These are phyloP conservation scores for Chalciporus sp. DNA, from an alignment of 1,284 basidiomycete species.

Conservation along the genomic window DNA sequence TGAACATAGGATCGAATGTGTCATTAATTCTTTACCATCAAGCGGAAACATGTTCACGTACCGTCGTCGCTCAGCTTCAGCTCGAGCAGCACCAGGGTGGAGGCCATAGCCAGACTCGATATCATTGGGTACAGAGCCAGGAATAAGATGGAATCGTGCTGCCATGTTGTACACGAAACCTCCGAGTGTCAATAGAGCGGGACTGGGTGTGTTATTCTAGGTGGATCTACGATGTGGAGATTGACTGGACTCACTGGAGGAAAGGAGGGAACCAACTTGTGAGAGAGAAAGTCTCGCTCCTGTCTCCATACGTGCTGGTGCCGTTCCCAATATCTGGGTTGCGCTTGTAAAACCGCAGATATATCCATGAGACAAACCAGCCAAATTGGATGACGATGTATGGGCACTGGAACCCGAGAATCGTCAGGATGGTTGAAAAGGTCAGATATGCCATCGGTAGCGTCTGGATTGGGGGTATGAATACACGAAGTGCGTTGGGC, in stretches of 20 bases:
- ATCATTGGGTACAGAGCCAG: slow-evolving; percentile 57
- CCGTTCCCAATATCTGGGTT: slow-evolving; percentile 65
- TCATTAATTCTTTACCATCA: neutral
- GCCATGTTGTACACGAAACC: slow-evolving; percentile 73
- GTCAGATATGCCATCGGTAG: slow-evolving; percentile 94
- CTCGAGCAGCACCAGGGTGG: slow-evolving; percentile 83
- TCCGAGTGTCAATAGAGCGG: slow-evolving; percentile 66
- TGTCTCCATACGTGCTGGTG: slow-evolving; percentile 77
- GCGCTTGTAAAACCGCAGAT: slow-evolving; percentile 95
- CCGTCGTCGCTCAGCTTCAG: slow-evolving; percentile 92
- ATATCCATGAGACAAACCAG: slow-evolving; percentile 95
- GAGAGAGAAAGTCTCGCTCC: slow-evolving; percentile 96
- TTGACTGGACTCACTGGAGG: slow-evolving; percentile 65
- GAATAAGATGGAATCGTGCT: slow-evolving; percentile 80
- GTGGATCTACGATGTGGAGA: slow-evolving; percentile 44
- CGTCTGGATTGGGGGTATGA: slow-evolving; percentile 49
- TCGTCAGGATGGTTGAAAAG: slow-evolving; percentile 85
- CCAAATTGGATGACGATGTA: slow-evolving; percentile 98
- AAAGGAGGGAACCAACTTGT: slow-evolving; percentile 96
- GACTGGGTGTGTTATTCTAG: slow-evolving; percentile 27
- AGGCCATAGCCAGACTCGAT: slow-evolving; percentile 77
- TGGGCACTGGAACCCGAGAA: slow-evolving; percentile 90
- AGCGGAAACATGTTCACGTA: slow-evolving; percentile 38
- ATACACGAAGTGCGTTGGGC: neutral
- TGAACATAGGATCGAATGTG: slow-evolving; percentile 32